Evolutionary conservation across 805 yeast species (phyloP).

Genomic region (Suhomyces xylopsoci): DNA sequence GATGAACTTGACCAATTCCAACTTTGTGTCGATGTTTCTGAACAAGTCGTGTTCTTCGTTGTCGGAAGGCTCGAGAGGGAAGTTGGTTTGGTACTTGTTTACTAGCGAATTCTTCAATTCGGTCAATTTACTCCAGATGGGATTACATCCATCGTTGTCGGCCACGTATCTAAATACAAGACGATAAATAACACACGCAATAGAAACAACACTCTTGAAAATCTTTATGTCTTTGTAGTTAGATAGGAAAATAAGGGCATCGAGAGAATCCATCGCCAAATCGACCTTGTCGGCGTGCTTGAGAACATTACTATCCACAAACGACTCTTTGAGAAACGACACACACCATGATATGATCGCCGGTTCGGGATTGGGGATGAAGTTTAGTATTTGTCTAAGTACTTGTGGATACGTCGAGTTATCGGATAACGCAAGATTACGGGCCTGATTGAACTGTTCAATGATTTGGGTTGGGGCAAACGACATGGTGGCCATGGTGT

Average conservation of each 20-base stretch:
- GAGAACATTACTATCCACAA: constrained; percentile 18
- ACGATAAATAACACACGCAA: constrained; percentile 41
- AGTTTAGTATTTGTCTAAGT: constrained; percentile 41
- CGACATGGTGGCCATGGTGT: neutral
- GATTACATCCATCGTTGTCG: constrained; percentile 43
- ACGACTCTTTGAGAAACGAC: constrained; percentile 37
- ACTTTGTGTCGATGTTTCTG: constrained; percentile 55
- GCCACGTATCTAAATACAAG: constrained; percentile 45
- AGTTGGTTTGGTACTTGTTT: constrained; percentile 55
- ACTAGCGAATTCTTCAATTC: constrained; percentile 58
- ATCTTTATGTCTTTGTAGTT: constrained; percentile 28
- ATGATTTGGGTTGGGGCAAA: constrained; percentile 13
- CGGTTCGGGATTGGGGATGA: constrained; percentile 32
- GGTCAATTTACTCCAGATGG: constrained; percentile 55
- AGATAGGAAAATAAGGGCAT: constrained; percentile 26
- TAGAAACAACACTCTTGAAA: constrained; percentile 31
- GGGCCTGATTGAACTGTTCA: constrained; percentile 38
- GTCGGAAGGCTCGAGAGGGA: constrained; percentile 50
- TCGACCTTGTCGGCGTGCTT: constrained; percentile 31
- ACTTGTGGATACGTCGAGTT: constrained; percentile 38
- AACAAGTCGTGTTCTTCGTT: constrained; percentile 47
- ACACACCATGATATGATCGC: constrained; percentile 42
- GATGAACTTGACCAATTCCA: constrained; percentile 73
- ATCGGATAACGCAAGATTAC: constrained; percentile 29
- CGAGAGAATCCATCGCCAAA: constrained; percentile 40